Conservation (phyloP, 768 basidiomycete genomes). For the Russula sp. region DNA sequence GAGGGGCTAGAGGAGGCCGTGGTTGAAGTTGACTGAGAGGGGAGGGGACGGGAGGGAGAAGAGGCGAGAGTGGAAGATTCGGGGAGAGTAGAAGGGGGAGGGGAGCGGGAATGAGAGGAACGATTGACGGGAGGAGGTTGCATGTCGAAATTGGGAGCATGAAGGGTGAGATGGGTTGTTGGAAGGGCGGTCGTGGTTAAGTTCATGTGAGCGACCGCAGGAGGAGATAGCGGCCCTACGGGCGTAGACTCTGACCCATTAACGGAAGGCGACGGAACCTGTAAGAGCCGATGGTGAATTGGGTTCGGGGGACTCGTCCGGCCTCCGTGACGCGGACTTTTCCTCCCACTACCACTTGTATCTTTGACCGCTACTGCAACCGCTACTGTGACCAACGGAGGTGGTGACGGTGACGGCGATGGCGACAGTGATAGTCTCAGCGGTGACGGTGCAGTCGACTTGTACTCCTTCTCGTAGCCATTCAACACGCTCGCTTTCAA, state of each 20-base stretch:
- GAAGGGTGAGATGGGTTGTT: conserved; percentile 65
- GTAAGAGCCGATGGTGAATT: conserved; percentile 16
- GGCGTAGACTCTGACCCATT: conserved; percentile 34
- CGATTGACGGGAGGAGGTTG: conserved; percentile 46
- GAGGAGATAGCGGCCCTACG: conserved; percentile 44
- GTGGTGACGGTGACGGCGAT: conserved; percentile 24
- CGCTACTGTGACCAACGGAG: not conserved
- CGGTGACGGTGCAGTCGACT: conserved; percentile 2
- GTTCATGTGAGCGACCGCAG: conserved; percentile 39
- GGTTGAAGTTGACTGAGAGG: conserved; percentile 30
- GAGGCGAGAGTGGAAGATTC: not conserved
- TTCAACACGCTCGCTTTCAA: conserved; percentile 39
- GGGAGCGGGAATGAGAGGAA: conserved; percentile 24
- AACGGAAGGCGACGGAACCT: conserved; percentile 19
- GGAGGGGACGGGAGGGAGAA: conserved; percentile 33
- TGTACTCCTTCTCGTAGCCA: conserved; percentile 28
- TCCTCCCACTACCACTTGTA: not conserved
- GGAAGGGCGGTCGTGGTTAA: conserved; percentile 42
- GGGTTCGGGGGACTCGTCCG: conserved; percentile 1
- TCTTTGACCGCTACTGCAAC: conserved; percentile 3
- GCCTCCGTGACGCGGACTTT: conserved; percentile 5
- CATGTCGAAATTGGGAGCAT: conserved; percentile 84
- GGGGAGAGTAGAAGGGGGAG: not conserved
- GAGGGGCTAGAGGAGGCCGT: conserved; percentile 33
- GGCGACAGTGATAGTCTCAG: conserved; percentile 25